A percentile compares a stretch with the other conserved stretches of the same genome.
Conservation (phyloP, 495 filamentous ascomycete species). For the Penicillium atrosanguineum region DNA sequence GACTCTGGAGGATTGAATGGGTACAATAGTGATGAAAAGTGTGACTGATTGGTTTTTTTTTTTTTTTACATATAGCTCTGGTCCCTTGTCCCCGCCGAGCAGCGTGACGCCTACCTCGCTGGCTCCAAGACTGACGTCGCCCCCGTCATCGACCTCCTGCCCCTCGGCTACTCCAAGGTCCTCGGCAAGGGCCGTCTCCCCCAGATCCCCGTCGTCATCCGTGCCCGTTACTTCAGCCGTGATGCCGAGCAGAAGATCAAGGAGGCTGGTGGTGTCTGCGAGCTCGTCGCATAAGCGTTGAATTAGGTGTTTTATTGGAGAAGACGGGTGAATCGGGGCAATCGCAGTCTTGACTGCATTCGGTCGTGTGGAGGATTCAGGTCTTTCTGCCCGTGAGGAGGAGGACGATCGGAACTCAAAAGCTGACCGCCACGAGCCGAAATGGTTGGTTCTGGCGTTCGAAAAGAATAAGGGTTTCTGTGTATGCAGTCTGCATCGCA, state of each 20-base stretch:
- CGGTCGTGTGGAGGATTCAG: conserved; percentile 34
- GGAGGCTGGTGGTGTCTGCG: conserved; percentile 85
- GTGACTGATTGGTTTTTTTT: conserved; percentile 22
- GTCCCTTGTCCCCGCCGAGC: conserved; percentile 77
- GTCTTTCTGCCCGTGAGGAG: conserved; percentile 21
- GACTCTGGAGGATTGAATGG: conserved; percentile 5
- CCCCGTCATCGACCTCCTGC: conserved; percentile 87
- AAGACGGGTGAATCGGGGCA: conserved; percentile 35
- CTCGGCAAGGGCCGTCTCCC: conserved; percentile 91
- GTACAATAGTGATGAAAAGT: background rate
- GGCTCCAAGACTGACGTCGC: conserved; percentile 74
- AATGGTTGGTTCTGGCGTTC: conserved; percentile 20
- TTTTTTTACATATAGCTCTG: conserved; percentile 58
- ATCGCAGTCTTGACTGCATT: conserved; percentile 34
- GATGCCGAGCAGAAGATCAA: conserved; percentile 94
- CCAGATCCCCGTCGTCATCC: conserved; percentile 80
- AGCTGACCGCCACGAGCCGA: conserved; percentile 24
- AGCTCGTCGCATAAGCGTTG: conserved; percentile 78
- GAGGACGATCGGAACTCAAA: conserved; percentile 33
- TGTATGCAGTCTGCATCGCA: conserved; percentile 44
- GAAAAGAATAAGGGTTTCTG: conserved; percentile 43
- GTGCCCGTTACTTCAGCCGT: conserved; percentile 82
- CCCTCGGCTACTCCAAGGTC: conserved; percentile 90
- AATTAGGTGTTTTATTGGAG: conserved; percentile 30
- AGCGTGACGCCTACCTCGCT: conserved; percentile 77